Evolutionary conservation across 2,329 filamentous ascomycete genomes (phyloP).

Genomic region (Aphanocladium album): DNA sequence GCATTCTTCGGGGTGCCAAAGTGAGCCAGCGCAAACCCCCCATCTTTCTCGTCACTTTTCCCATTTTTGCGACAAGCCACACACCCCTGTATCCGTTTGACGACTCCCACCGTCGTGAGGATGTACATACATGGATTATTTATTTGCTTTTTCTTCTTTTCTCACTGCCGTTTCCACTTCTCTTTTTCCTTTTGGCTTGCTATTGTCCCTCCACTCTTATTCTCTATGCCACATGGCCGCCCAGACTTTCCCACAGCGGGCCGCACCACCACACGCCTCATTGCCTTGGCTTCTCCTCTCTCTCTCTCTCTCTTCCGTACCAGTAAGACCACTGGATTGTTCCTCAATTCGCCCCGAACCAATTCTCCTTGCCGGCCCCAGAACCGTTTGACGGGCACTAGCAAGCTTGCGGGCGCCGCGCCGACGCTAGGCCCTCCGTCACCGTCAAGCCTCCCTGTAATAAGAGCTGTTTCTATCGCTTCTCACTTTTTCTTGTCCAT

Average conservation of each 20-base stretch:
- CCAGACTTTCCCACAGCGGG: neutral
- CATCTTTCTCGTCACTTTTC: constrained; percentile 12
- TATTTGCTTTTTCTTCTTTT: neutral
- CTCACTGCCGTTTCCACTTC: neutral
- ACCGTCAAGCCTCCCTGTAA: neutral
- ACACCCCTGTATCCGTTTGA: neutral
- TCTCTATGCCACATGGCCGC: neutral
- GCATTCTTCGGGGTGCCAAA: neutral
- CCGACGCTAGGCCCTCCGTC: neutral
- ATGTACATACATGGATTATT: neutral
- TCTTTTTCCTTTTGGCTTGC: neutral
- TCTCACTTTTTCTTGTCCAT: neutral
- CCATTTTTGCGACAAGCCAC: neutral
- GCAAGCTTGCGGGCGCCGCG: neutral
- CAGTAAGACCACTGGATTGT: neutral
- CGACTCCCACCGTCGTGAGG: no score
- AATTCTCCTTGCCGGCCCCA: neutral
- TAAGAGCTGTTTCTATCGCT: neutral
- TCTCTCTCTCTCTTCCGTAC: neutral
- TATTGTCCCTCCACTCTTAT: neutral
- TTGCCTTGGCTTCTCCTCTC: neutral
- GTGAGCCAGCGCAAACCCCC: neutral
- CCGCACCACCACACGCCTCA: neutral
- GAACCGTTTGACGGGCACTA: neutral
- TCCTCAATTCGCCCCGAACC: no score